These are phyloP conservation scores for Globisporangium cylindrosporum DNA, from an alignment of 352 stramenopile species.

Conservation along the genomic window DNA sequence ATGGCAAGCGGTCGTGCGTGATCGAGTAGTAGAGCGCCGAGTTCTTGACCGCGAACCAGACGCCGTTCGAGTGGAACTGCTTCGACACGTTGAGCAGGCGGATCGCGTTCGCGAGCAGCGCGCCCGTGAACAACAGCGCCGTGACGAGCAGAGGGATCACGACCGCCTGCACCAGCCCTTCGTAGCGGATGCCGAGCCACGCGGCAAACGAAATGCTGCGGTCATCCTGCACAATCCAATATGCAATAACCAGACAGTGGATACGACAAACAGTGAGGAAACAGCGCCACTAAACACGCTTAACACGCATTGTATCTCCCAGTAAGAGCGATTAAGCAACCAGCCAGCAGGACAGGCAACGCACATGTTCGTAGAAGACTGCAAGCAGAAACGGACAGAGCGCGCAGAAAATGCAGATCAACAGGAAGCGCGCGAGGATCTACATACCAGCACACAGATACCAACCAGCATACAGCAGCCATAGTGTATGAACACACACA, in stretches of 20 bases:
- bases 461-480: neutral
- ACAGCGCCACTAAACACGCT: neutral
- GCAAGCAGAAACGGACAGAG: conserved; percentile 78
- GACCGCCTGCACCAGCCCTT: conserved; percentile 54
- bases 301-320: neutral
- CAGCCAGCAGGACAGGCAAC: conserved; percentile 9
- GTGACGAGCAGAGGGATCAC: conserved; percentile 67
- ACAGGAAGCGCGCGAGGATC: conserved; percentile 84
- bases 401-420: conserved; percentile 87
- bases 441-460: conserved; percentile 17
- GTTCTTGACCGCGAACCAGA: conserved; percentile 83
- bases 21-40: conserved; percentile 78
- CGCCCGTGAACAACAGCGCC: conserved; percentile 74
- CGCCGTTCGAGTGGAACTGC: conserved; percentile 66
- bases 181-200: conserved; percentile 77
- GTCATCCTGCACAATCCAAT: conserved; percentile 45
- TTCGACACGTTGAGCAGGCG: conserved; percentile 75
- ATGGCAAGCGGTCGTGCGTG: conserved; percentile 66
- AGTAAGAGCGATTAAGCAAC: neutral
- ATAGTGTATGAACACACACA: neutral
- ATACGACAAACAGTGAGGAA: neutral
- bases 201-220: conserved; percentile 75
- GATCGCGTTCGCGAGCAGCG: conserved; percentile 68
- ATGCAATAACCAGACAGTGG: neutral
- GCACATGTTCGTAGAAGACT: conserved; percentile 82